A percentile compares a stretch with the other conserved stretches of the same genome.
These are phyloP conservation scores for Solanum lycopersicoides DNA, from an alignment of 257 asterid genomes.

Conservation along the genomic window DNA sequence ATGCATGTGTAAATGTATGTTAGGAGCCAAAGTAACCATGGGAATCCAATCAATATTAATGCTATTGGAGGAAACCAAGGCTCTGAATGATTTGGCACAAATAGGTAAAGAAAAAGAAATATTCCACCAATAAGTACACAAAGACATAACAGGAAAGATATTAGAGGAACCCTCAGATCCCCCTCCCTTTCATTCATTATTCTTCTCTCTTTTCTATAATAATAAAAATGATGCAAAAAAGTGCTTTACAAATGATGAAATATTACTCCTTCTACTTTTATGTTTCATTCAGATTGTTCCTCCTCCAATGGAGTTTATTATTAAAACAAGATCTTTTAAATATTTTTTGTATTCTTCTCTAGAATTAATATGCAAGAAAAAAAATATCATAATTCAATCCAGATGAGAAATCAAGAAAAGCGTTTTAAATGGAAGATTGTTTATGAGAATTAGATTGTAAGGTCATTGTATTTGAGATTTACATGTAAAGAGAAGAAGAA, in stretches of 20 bases:
- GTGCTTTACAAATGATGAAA: background rate
- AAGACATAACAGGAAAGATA: constrained; percentile 45
- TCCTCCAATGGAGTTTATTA: background rate
- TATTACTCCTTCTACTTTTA: background rate
- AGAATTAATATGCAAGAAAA: background rate
- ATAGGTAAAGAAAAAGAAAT: constrained; percentile 45
- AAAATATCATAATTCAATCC: background rate
- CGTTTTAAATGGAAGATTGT: background rate
- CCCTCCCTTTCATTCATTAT: constrained; percentile 37
- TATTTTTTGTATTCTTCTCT: background rate
- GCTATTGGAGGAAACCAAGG: constrained; percentile 67
- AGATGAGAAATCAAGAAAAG: background rate
- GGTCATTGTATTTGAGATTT: background rate
- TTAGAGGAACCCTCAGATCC: constrained; percentile 54
- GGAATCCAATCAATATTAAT: constrained; percentile 50
- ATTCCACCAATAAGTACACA: constrained; percentile 53
- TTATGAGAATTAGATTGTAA: background rate
- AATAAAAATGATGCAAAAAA: background rate
- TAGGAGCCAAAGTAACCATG: constrained; percentile 68
- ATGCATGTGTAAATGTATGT: constrained; percentile 43
- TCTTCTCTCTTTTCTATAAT: background rate
- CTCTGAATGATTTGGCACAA: constrained; percentile 29
- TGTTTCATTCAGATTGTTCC: background rate
- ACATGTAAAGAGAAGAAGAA: background rate
- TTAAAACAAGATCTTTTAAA: background rate